Evolutionary conservation across 2,329 filamentous ascomycete species (phyloP), one percentile per base, ranked within the genome.

Genomic region (Leptographium radiaticola): DNA sequence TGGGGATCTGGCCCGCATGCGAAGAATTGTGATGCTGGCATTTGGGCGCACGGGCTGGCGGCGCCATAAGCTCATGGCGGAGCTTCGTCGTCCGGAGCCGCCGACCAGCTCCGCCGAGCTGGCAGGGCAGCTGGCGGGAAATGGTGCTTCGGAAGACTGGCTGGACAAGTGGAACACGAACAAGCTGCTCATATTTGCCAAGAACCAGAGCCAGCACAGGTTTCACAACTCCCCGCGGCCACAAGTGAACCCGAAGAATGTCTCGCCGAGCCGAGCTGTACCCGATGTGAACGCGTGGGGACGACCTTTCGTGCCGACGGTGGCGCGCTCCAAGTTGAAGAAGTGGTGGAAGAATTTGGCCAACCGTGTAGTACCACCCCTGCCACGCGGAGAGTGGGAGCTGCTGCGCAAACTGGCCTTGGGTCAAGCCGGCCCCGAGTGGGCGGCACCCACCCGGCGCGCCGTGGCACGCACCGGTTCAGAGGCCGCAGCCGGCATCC

Each of bases 321-420:
- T 73, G 1, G 60, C 65, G 9, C 66, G 69, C n/a, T 69, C 68
- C 11, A 75, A 75, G 56, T 60, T 67, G 48, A 71, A 68, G 33
- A 68, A 65, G 25, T 76, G 73, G 67, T 84, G 77, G 75, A 70
- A 65, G 40, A 54, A 54, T 5, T 61, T 69, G 16, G 65, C 73
- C 1, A 63, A 70, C 13, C 76, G 73, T 55, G 57, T 80, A 8
- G 66, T 79, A 59, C 76, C 78, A n/a, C 81, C 81, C 0, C 55
- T 84, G 16, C 70, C 71, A 8, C 66, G 63, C 33, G 66, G 68
- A 18, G 77, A 83, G 61, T 84, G 79, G 79, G 70, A 81, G 15
- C 62, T 72, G 15, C 64, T 84, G n/a, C 65, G 65, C n/a, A 64
- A 65, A 30, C 59, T 84, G 39, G 70, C 70, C 4, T 57, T 60